phyloP scores from a whole-genome alignment of 176 grass and related monocot species.

The Oryza punctata region DNA sequence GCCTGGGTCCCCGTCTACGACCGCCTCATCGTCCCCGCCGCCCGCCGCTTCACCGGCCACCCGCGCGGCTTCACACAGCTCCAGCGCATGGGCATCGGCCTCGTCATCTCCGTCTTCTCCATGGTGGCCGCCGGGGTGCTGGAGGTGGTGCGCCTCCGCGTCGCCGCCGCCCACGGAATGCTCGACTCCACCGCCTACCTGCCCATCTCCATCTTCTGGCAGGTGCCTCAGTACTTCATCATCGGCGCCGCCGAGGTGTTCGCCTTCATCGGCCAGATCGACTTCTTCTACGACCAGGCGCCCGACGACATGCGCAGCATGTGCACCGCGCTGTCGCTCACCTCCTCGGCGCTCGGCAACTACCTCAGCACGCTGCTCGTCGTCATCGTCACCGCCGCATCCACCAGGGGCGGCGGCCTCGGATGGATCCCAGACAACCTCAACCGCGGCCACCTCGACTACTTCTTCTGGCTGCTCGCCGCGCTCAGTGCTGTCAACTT shows the following conservation, averaged over 20 bases:
- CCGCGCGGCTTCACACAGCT: neutral
- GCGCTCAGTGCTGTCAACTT: constrained; percentile 42
- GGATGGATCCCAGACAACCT: constrained; percentile 68
- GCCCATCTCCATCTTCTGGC: constrained; percentile 69
- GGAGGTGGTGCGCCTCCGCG: neutral
- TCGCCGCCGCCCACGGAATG: constrained; percentile 49
- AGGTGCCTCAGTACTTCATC: constrained; percentile 66
- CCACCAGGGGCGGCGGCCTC: constrained; percentile 33
- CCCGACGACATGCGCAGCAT: constrained; percentile 31
- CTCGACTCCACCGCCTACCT: constrained; percentile 24
- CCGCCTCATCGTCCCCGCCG: neutral
- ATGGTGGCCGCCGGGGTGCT: neutral
- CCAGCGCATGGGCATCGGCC: neutral
- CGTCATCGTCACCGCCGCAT: constrained; percentile 23
- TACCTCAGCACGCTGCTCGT: constrained; percentile 54
- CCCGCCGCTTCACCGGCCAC: neutral
- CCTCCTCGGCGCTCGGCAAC: constrained; percentile 43
- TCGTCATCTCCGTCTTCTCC: neutral
- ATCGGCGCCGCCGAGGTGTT: constrained; percentile 32
- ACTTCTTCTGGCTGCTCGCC: constrained; percentile 62
- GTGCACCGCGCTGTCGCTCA: constrained; percentile 17
- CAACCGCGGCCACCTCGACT: constrained; percentile 60
- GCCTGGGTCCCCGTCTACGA: neutral
- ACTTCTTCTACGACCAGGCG: constrained; percentile 37
- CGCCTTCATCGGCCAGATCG: constrained; percentile 23